phyloP scores from a whole-genome alignment of 208 protist species.

The Leishmania tarentolae region DNA sequence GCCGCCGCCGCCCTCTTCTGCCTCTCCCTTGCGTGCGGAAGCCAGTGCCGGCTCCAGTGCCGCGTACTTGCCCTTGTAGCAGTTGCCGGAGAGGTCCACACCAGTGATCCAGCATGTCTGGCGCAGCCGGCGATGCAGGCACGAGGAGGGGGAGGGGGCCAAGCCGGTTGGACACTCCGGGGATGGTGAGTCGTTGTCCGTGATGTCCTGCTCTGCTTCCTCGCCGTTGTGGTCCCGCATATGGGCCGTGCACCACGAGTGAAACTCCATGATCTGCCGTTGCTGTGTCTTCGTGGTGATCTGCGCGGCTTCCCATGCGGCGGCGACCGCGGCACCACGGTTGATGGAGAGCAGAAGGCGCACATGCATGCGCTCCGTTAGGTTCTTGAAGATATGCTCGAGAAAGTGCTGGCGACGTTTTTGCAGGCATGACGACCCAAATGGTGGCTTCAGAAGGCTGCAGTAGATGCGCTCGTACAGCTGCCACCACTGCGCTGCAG shows the following conservation, averaged over 20 bases:
- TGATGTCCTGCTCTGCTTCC: not conserved
- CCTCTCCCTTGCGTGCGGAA: conserved; percentile 30
- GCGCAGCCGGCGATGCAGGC: conserved; percentile 25
- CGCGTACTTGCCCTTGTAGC: conserved; percentile 67
- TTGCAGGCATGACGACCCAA: not conserved
- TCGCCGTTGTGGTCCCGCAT: not conserved
- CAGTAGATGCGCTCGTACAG: conserved; percentile 32
- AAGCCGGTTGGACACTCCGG: not conserved
- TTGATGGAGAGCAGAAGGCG: conserved; percentile 87
- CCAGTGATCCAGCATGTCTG: conserved; percentile 78
- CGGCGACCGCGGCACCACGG: conserved; percentile 36
- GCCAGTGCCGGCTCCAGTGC: conserved; percentile 51
- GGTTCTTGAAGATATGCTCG: not conserved
- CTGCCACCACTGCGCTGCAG: conserved; percentile 24
- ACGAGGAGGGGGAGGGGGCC: not conserved
- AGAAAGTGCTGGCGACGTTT: conserved; percentile 3
- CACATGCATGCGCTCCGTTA: conserved; percentile 53
- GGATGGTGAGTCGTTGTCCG: not conserved
- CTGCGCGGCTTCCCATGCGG: conserved; percentile 40
- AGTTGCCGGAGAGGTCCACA: conserved; percentile 90
- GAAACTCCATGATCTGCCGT: conserved; percentile 49
- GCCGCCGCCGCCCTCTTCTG: conserved; percentile 25
- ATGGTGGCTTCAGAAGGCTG: not conserved
- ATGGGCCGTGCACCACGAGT: conserved; percentile 31
- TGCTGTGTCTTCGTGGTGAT: conserved; percentile 51